Base-by-base conservation (phyloP, 345 rosid genomes). In the Camelina sativa region DNA sequence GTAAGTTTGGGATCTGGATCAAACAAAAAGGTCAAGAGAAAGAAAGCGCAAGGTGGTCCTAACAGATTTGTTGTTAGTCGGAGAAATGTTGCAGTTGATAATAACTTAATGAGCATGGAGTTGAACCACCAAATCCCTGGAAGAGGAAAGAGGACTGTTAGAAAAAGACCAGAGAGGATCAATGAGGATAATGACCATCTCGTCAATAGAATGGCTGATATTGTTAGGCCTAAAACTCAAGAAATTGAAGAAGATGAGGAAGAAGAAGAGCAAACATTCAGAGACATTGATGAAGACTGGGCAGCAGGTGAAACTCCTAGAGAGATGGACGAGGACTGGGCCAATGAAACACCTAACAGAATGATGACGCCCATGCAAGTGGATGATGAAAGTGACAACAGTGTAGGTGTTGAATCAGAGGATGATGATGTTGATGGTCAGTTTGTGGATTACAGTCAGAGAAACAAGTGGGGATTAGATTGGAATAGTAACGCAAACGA, bases 101-200 rank as follows among this genome's bases (percentile, higher is more conserved):
- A 68, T 57, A 86, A 71, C 76, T 65, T 85, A 35, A 86, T 78
- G 81, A 76, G 88, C 80, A 69, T 92, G 74, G 77, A 82, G 71
- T 15, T 75, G 74, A 80, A 79, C 66, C 80, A 85, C 41, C 89
- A 74, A 78, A 72, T 66, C 48, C 75, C 86, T 61, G 87, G 88
- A 65, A 82, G 95, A 38, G 97, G 99, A 47, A 94, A 89, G 8
- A 77, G 97, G 37, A 96, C 99, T 0, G 86, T 86, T 71, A 84
- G 99, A 72, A 96, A 80, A 87, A 88, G 96, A 79, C 82, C 86
- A 19, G 98, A 86, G 54, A 88, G 83, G 81, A 79, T 63, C 28
- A 76, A 76, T 30, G 69, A 52, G 34, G 85, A 82, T 61, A 83
- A 77, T 8, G 71, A 51, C 46, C 65, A 79, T 16, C 12, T 53